phyloP scores from a whole-genome alignment of 345 rosid species.

The Salix purpurea region DNA sequence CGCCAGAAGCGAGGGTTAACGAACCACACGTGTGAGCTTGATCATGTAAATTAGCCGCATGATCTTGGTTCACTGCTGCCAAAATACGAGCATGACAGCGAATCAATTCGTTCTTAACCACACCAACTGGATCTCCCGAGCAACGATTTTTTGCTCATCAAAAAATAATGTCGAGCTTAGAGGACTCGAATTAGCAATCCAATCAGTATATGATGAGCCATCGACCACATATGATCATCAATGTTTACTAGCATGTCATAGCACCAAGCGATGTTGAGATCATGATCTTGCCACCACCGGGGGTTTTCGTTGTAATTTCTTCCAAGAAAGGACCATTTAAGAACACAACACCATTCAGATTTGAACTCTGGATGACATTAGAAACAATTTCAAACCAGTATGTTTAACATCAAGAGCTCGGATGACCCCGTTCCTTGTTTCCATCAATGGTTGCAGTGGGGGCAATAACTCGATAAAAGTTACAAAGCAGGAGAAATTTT shows the following conservation, averaged over 20 bases:
- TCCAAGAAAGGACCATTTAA: not conserved
- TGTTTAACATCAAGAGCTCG: not conserved
- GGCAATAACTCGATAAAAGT: not conserved
- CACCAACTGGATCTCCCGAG: not conserved
- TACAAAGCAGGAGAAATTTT: not conserved
- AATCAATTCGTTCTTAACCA: not conserved
- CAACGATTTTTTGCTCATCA: not conserved
- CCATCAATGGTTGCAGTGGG: not conserved
- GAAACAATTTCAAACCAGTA: not conserved
- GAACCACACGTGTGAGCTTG: not conserved
- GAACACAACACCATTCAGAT: not conserved
- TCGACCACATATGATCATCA: not conserved
- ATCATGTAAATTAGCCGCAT: not conserved
- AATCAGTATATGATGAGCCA: not conserved
- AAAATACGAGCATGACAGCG: not conserved
- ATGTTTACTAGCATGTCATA: not conserved
- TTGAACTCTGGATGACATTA: not conserved
- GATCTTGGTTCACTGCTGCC: not conserved
- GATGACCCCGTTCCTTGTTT: not conserved
- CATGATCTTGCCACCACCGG: not conserved
- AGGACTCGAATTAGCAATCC: not conserved
- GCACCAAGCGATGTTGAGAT: not conserved
- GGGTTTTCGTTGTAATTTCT: not conserved
- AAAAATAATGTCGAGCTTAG: not conserved
- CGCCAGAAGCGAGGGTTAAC: no score